Base-by-base conservation (phyloP, 352 stramenopile genomes). In the Phytopythium vexans region DNA sequence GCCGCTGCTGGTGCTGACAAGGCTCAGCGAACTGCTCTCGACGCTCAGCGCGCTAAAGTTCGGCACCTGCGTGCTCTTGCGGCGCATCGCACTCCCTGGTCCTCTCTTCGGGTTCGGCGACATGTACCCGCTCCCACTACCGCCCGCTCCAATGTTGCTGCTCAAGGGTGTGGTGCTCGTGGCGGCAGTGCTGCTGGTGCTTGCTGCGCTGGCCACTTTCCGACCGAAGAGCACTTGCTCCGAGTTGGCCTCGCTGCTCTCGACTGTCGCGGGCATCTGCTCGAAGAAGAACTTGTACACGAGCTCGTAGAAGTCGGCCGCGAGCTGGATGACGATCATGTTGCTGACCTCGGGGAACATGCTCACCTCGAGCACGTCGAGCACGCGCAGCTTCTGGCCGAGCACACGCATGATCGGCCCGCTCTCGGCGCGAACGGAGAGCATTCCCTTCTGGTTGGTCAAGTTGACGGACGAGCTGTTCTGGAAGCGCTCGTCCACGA, bases 281-380 rank as follows among this genome's bases (percentile, higher is more conserved):
- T 86, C 77, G 38, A 94, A 94, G 68, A 94, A 91, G 37, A 91
- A 94, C 58, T 90, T 94, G 63, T 86, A 83, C 14, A 94, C 64
- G 7, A 94, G 64, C 1, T 92, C 83, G 52, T 92, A 94, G 38
- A 94, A 92, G 41, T 94, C 83, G 8, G 74, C 64, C 0, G 81
- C 78, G 1, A 94, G 70, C 53, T 94, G 83, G 49, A 94, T 92
- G 16, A 90, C 77, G 40, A 94, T 89, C 64, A 89, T 84, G 50
- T 94, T 90, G 15, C 73, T 72, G 10, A 94, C 72, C 42, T 91
- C 83, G 6, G 83, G 83, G 41, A 94, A 94, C 52, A 94, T 77
- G 33, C 78, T 92, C 41, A 94, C 70, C 54, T 94, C 83, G 3
- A 94, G 58, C 10, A 92, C 69, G 50, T 94, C 79, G 42, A 89